phyloP scores from a whole-genome alignment of 202 grass and related monocot species.

The Setaria viridis region DNA sequence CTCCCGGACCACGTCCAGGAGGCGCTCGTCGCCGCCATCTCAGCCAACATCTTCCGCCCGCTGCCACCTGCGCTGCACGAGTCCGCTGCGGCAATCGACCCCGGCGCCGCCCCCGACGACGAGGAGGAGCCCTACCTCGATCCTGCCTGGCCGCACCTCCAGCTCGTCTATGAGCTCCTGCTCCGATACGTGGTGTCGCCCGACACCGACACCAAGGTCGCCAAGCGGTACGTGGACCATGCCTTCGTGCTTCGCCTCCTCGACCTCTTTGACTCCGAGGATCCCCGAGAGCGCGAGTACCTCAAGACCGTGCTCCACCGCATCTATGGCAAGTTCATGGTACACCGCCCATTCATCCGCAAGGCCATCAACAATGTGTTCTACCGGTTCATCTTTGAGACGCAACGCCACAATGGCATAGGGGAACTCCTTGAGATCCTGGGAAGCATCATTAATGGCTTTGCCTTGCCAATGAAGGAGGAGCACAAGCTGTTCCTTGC shows the following conservation, averaged over 20 bases:
- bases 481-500: conserved; percentile 88
- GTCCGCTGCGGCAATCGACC: conserved; percentile 57
- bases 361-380: conserved; percentile 94
- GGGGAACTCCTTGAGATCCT: conserved; percentile 91
- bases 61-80: conserved; percentile 74
- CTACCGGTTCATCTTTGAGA: conserved; percentile 96
- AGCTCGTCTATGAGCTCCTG: conserved; percentile 86
- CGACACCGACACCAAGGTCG: conserved; percentile 82
- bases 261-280: conserved; percentile 85
- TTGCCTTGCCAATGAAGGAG: conserved; percentile 93
- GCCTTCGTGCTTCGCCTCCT: conserved; percentile 79
- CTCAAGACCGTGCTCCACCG: conserved; percentile 90
- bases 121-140: conserved; percentile 93
- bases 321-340: conserved; percentile 97
- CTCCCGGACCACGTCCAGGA: conserved; percentile 79
- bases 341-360: conserved; percentile 85
- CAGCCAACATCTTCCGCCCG: conserved; percentile 77
- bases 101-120: conserved; percentile 62
- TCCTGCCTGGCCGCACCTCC: conserved; percentile 79
- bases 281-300: conserved; percentile 88
- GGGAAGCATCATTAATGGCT: conserved; percentile 91
- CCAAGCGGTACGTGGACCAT: conserved; percentile 84
- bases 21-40: conserved; percentile 66
- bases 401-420: conserved; percentile 77
- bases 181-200: conserved; percentile 81